These are phyloP conservation scores for Candida corydali DNA, from an alignment of 805 yeast genomes.

Conservation along the genomic window DNA sequence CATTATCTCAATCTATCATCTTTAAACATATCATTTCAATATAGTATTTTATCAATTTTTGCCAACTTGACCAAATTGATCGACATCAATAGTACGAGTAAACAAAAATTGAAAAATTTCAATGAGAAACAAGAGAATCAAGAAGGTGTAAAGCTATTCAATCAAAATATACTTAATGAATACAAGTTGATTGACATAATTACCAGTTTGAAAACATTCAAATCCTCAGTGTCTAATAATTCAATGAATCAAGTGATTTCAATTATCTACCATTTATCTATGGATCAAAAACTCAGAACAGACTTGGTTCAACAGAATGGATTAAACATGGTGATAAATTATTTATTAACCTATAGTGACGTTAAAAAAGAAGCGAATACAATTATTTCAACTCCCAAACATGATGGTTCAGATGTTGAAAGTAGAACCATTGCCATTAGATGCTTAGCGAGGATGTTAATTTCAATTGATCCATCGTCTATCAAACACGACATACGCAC, in stretches of 20 bases:
- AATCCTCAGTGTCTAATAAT: slow-evolving; percentile 10
- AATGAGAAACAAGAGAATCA: slow-evolving; percentile 18
- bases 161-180: slow-evolving; percentile 22
- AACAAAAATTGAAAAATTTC: slow-evolving; percentile 31
- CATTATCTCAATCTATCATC: slow-evolving; percentile 5
- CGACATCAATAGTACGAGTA: slow-evolving; percentile 19
- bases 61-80: slow-evolving; percentile 35
- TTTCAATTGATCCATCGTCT: slow-evolving; percentile 39
- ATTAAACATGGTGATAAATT: slow-evolving; percentile 34
- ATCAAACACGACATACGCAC: slow-evolving; percentile 38
- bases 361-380: slow-evolving; percentile 16
- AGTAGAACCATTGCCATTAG: slow-evolving; percentile 32
- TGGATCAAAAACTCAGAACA: slow-evolving; percentile 23
- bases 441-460: slow-evolving; percentile 41
- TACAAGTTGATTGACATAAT: slow-evolving; percentile 17
- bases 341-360: slow-evolving; percentile 26
- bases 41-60: slow-evolving; percentile 41
- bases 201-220: slow-evolving; percentile 16
- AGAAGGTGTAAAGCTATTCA: slow-evolving; percentile 27
- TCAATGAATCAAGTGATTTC: slow-evolving; percentile 22
- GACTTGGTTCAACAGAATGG: slow-evolving; percentile 47
- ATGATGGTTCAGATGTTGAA: slow-evolving; percentile 14
- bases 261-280: slow-evolving; percentile 33
- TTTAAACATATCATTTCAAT: slow-evolving; percentile 14
- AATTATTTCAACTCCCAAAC: slow-evolving; percentile 17